phyloP scores from a whole-genome alignment of 495 filamentous ascomycete species.

The Lichina pygmaea region DNA sequence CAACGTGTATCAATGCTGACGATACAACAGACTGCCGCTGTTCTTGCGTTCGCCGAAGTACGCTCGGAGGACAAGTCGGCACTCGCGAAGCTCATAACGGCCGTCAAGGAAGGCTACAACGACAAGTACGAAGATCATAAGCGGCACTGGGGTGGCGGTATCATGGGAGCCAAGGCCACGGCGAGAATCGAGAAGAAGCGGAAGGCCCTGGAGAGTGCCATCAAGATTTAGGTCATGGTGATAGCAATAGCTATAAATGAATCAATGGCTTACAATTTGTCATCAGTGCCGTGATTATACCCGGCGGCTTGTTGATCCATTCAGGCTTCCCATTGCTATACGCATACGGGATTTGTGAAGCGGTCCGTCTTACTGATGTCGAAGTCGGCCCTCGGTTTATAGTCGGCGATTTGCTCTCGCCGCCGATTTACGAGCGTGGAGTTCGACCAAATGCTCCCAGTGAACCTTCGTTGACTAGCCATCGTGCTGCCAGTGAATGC shows the following conservation, averaged over 20 bases:
- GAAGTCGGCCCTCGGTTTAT: no score
- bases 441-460: no score
- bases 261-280: no score
- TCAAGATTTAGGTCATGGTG: constrained; percentile 57
- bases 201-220: constrained; percentile 72
- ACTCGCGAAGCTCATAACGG: constrained; percentile 81
- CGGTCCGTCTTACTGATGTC: no score
- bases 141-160: constrained; percentile 97
- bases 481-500: no score
- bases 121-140: constrained; percentile 85
- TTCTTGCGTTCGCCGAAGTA: constrained; percentile 85
- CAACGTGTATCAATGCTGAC: not conserved
- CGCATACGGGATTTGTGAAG: no score
- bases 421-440: no score
- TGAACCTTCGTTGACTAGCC: no score
- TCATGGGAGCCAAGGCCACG: constrained; percentile 95
- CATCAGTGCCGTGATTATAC: no score
- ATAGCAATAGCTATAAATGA: not conserved
- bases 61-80: constrained; percentile 93
- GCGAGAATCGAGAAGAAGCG: constrained; percentile 84
- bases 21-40: constrained; percentile 54
- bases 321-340: no score
- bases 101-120: constrained; percentile 93
- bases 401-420: no score
- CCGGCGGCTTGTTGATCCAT: no score